Percentiles rank a stretch among this genome's conserved stretches.
phyloP scores from a whole-genome alignment of 2,329 filamentous ascomycete genomes.

The Cryphonectria carpinicola region DNA sequence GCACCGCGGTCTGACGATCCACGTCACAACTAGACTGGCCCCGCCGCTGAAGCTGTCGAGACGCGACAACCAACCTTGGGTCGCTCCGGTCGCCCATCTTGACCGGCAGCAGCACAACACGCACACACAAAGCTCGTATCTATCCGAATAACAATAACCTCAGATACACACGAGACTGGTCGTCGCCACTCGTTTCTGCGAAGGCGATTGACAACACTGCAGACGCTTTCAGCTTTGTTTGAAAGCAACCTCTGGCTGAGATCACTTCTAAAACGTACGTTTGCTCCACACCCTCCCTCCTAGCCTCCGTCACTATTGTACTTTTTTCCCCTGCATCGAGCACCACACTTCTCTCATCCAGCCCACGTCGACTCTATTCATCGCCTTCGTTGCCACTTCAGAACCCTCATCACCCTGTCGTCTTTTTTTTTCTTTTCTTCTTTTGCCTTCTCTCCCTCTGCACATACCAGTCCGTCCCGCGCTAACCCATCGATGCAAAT shows the following conservation, averaged over 20 bases:
- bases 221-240: conserved; percentile 27
- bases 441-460: background rate
- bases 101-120: conserved; percentile 15
- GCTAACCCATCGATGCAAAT: background rate
- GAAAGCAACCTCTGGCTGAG: conserved; percentile 29
- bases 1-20: conserved; percentile 26
- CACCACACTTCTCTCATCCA: background rate
- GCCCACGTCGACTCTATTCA: background rate
- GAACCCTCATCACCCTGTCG: background rate
- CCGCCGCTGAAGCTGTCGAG: conserved; percentile 30
- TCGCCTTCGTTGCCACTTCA: conserved; percentile 15
- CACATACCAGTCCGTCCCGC: background rate
- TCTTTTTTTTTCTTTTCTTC: background rate
- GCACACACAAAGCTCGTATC: background rate
- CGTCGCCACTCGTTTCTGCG: conserved; percentile 14
- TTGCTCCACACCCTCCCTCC: conserved; percentile 1
- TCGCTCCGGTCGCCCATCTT: background rate
- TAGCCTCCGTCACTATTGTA: conserved; percentile 11
- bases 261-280: conserved; percentile 32
- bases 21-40: conserved; percentile 23
- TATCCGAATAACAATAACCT: conserved; percentile 3
- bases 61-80: conserved; percentile 20
- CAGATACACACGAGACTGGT: conserved; percentile 2
- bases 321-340: conserved; percentile 1
- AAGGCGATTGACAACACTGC: conserved; percentile 22